These are phyloP conservation scores for Botrytis medusae DNA, from an alignment of 2,329 filamentous ascomycete species.

Conservation along the genomic window DNA sequence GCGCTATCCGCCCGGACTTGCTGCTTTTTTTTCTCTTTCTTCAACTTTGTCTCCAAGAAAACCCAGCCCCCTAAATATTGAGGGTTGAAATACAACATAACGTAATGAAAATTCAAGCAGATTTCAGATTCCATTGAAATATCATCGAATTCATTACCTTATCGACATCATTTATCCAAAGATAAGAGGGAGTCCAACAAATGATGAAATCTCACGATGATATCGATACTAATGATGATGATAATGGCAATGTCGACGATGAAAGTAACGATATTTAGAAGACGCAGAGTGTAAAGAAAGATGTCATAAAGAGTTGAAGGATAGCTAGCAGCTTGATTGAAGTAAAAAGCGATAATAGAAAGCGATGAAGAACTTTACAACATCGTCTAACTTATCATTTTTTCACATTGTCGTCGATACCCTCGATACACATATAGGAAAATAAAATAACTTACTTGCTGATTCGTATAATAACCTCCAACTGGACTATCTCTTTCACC, in stretches of 20 bases:
- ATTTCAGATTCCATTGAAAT: background rate
- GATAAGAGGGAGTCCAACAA: background rate
- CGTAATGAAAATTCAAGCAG: conserved; percentile 22
- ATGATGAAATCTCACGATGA: background rate
- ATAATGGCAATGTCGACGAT: background rate
- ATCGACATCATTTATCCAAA: background rate
- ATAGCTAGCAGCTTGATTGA: background rate
- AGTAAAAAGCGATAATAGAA: background rate
- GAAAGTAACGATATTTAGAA: background rate
- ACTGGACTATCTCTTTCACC: conserved; percentile 64
- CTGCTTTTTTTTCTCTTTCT: conserved; percentile 23
- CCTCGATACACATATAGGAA: background rate
- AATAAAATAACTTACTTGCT: conserved; percentile 17
- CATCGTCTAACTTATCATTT: conserved; percentile 12
- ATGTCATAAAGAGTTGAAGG: background rate
- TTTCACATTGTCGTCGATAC: background rate
- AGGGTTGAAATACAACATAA: conserved; percentile 16
- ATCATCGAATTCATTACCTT: background rate
- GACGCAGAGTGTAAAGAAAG: background rate
- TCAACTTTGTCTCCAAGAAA: conserved; percentile 12
- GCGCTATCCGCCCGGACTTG: conserved; percentile 31
- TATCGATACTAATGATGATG: background rate
- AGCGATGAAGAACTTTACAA: conserved; percentile 22
- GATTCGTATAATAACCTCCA: conserved; percentile 39
- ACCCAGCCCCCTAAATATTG: conserved; percentile 24